Conservation (phyloP, 2,329 filamentous ascomycete genomes). For the Colletotrichum trifolii region DNA sequence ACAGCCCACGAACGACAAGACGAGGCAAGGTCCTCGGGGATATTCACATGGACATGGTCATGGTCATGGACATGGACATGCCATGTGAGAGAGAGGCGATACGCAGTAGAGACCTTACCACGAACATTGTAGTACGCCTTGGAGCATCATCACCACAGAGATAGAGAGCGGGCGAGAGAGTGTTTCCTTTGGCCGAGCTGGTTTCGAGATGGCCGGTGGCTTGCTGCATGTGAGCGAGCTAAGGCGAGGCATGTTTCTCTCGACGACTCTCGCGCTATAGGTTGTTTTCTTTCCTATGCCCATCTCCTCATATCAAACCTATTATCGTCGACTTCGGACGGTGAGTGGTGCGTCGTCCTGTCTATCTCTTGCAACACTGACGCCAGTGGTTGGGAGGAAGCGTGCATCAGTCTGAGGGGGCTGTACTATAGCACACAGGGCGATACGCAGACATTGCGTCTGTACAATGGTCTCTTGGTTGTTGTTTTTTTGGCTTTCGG, state of each 20-base stretch:
- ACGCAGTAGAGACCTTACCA: background rate
- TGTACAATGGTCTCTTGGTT: too few species aligned
- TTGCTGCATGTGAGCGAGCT: constrained; percentile 31
- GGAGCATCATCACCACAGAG: too few species aligned
- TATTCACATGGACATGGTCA: too few species aligned
- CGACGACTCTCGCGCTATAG: background rate
- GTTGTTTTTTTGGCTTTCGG: too few species aligned
- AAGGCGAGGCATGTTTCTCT: constrained; percentile 19
- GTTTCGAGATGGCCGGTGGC: constrained; percentile 19
- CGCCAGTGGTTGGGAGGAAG: constrained; percentile 22
- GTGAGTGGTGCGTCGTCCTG: constrained; percentile 5
- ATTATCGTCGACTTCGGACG: constrained; percentile 24
- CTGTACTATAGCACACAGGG: constrained; percentile 3
- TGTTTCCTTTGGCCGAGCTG: background rate
- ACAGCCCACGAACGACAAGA: too few species aligned
- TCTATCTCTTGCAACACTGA: constrained; percentile 27
- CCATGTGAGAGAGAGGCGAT: constrained; percentile 12
- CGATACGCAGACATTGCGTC: background rate
- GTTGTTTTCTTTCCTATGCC: too few species aligned
- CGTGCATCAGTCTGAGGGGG: too few species aligned
- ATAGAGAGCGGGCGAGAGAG: background rate
- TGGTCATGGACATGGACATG: background rate
- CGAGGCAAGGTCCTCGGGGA: too few species aligned
- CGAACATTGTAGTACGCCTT: too few species aligned
- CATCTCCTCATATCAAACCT: constrained; percentile 24